Conservation (phyloP, 768 basidiomycete genomes). For the Daedaleopsis nitida region DNA sequence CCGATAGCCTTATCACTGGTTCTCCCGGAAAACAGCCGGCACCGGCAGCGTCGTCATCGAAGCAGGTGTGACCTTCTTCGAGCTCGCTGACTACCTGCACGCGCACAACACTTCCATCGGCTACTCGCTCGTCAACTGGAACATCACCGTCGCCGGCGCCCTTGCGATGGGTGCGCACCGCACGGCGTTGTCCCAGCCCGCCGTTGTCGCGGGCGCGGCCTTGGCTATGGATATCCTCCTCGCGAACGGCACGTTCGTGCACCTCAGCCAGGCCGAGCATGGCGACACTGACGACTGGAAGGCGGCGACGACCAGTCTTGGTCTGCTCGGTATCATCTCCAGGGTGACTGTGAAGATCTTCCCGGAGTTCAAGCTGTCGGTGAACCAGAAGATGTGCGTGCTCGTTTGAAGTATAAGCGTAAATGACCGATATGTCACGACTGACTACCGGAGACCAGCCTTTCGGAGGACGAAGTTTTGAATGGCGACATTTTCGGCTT, state of each 20-base stretch:
- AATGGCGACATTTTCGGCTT: neutral
- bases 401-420: neutral
- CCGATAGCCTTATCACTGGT: no score
- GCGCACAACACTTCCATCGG: neutral
- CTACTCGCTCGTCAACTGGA: neutral
- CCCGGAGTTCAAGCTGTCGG: neutral
- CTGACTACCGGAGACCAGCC: neutral
- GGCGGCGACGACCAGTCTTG: no score
- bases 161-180: neutral
- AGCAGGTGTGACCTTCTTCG: neutral
- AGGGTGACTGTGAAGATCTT: no score
- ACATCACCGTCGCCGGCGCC: neutral
- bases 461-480: neutral
- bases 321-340: no score
- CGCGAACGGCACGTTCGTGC: no score
- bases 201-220: neutral
- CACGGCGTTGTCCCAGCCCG: neutral
- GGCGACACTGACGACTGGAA: no score
- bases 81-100: neutral
- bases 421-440: no score
- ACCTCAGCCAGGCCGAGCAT: no score
- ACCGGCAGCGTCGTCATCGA: neutral
- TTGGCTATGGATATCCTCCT: no score
- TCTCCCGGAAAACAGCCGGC: no score
- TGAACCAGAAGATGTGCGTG: neutral